These are phyloP conservation scores for Wickerhamiella pararugosa DNA, from an alignment of 1,139 yeast genomes.

Conservation along the genomic window DNA sequence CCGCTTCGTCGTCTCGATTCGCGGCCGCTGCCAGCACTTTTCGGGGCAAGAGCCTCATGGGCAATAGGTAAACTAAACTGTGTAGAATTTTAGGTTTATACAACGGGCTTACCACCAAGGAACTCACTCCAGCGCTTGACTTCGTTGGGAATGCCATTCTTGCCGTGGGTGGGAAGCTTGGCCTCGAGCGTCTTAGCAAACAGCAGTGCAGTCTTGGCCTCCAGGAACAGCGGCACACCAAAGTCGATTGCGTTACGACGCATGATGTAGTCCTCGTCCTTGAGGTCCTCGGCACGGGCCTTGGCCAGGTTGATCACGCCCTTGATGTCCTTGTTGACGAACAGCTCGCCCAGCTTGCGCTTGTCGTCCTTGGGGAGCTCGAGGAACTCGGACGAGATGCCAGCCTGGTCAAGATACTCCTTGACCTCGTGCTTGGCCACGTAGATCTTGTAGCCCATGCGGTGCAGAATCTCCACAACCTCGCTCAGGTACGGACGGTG, in stretches of 20 bases:
- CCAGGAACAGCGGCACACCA: constrained; percentile 90
- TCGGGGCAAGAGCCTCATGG: too few species aligned
- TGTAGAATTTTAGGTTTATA: constrained; percentile 3
- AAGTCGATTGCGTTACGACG: constrained; percentile 98
- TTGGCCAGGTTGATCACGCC: constrained; percentile 86
- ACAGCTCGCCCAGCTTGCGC: constrained; percentile 82
- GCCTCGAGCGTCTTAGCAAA: constrained; percentile 73
- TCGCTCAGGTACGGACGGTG: constrained; percentile 52
- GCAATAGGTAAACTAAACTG: not conserved
- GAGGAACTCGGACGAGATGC: constrained; percentile 42
- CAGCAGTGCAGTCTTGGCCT: constrained; percentile 79
- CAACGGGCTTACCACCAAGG: constrained; percentile 78
- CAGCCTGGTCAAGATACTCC: constrained; percentile 39
- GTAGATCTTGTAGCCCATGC: constrained; percentile 70
- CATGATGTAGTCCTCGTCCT: constrained; percentile 91
- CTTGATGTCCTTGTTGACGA: constrained; percentile 68
- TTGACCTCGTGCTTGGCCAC: constrained; percentile 63
- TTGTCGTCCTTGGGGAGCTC: constrained; percentile 88
- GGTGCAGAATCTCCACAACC: constrained; percentile 54
- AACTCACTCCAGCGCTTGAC: constrained; percentile 95
- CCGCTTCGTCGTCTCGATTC: too few species aligned
- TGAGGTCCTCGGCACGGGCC: constrained; percentile 69
- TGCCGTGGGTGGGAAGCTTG: constrained; percentile 40
- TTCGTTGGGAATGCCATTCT: constrained; percentile 51
- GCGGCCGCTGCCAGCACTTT: too few species aligned